A percentile compares a stretch with the other conserved stretches of the same genome.
Evolutionary conservation across 2,329 filamentous ascomycete genomes (phyloP).

Genomic region (Alternaria longipes): DNA sequence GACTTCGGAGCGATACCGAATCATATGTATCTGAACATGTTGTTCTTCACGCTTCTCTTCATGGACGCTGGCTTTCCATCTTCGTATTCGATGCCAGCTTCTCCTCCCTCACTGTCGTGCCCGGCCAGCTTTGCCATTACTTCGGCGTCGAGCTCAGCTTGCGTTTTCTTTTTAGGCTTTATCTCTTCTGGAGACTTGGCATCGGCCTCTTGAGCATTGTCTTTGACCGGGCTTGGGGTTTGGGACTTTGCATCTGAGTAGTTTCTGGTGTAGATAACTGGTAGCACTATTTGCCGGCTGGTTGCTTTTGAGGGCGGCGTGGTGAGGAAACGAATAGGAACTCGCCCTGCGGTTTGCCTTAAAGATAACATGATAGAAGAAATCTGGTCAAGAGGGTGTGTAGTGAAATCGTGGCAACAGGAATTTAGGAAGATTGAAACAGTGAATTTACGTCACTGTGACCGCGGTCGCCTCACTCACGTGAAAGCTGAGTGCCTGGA

Average conservation of each 20-base stretch:
- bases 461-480: constrained; percentile 17
- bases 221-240: neutral
- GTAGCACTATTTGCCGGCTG: neutral
- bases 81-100: constrained; percentile 77
- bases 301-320: neutral
- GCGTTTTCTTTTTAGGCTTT: constrained; percentile 60
- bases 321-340: neutral
- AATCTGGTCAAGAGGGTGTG: neutral
- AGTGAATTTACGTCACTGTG: constrained; percentile 36
- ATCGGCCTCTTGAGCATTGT: constrained; percentile 19
- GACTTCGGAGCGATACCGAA: neutral
- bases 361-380: neutral
- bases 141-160: constrained; percentile 72
- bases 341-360: neutral
- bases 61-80: constrained; percentile 75
- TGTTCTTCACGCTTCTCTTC: constrained; percentile 77
- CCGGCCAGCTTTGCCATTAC: constrained; percentile 71
- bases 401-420: neutral
- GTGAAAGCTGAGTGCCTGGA: neutral
- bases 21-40: constrained; percentile 77
- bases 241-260: constrained; percentile 14
- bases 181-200: constrained; percentile 22
- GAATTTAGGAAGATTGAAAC: neutral
- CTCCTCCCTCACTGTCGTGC: constrained; percentile 74
- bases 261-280: neutral